phyloP scores from a whole-genome alignment of 805 yeast genomes.

The Cyberlindnera saturnus region DNA sequence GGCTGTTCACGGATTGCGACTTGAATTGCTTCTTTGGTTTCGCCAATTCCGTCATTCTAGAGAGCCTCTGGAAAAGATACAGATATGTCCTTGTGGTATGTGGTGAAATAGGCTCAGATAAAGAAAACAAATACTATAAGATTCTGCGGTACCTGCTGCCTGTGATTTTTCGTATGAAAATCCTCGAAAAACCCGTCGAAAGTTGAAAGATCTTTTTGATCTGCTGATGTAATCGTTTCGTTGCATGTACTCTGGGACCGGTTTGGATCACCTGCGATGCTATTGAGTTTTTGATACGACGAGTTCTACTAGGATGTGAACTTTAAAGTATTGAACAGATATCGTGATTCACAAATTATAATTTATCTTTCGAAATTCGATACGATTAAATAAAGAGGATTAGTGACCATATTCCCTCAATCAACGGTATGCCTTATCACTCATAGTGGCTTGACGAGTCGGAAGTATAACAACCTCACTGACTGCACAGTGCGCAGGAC shows the following conservation, averaged over 20 bases:
- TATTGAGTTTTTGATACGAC: too few relatives aligned
- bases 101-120: too few relatives aligned
- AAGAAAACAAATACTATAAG: too few relatives aligned
- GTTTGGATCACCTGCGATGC: neutral
- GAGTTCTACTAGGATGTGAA: neutral
- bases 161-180: too few relatives aligned
- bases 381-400: neutral
- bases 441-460: slow-evolving; percentile 68
- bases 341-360: neutral
- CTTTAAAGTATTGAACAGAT: neutral
- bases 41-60: neutral
- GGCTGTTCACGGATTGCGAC: slow-evolving; percentile 23
- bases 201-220: too few relatives aligned
- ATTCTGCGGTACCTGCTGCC: too few relatives aligned
- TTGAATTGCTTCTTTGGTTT: slow-evolving; percentile 24
- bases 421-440: slow-evolving; percentile 18
- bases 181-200: too few relatives aligned
- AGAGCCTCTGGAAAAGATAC: too few relatives aligned
- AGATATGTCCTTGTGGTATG: too few relatives aligned
- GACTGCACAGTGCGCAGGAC: slow-evolving; percentile 51
- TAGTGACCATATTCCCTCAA: neutral
- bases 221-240: too few relatives aligned
- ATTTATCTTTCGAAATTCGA: too few relatives aligned
- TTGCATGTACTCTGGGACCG: too few relatives aligned
- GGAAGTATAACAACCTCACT: slow-evolving; percentile 84